Base-by-base conservation (phyloP, 2,329 filamentous ascomycete genomes). In the Scedosporium apiospermum region DNA sequence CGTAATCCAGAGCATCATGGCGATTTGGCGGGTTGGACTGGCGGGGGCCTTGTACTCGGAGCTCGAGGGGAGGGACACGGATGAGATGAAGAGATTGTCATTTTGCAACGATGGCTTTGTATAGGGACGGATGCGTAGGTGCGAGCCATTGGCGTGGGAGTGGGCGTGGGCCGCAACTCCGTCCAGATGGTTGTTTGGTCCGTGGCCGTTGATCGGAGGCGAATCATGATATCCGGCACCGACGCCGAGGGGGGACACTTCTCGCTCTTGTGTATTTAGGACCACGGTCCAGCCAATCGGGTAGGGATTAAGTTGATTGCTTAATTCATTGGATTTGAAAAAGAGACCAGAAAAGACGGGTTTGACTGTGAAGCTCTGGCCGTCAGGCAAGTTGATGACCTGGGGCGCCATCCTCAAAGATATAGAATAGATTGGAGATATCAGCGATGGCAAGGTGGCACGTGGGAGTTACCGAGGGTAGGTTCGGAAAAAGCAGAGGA, bases 1-100 rank as follows among this genome's bases (percentile, higher is more conserved):
- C 1, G 91, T 93, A 41, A 92, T 86, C 90, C 91, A 98, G 6
- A 98, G 82, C 89, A 97, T 96, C 90, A 97, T 92, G 67, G 93
- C 93, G 64, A 96, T 90, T 76, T 96, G 90, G 55, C 93, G 82
- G 0, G 91, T 95, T 0, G 91, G 91, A 65, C 91, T 96, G 14
- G 82, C 86, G 1, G 88, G 84, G 1, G 91, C 86, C 71, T 89
- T 91, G 77, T 89, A 96, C 58, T 96, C 91, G 71, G 77, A 85
- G 72, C 81, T 89, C 59, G 88, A 89, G 0, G 93, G 91, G 67
- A 89, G 91, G 59, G 91, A 93, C 65, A 96, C 92, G 65, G 90
- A 93, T 3, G 92, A 96, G 69, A 98, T 93, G 77, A 93, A 97
- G 63, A 97, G 80, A 68, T 85, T 87, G 74, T 98, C 93, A 72